Base-by-base conservation (phyloP, 2,329 filamentous ascomycete species). In the Trichoderma simmonsii region DNA sequence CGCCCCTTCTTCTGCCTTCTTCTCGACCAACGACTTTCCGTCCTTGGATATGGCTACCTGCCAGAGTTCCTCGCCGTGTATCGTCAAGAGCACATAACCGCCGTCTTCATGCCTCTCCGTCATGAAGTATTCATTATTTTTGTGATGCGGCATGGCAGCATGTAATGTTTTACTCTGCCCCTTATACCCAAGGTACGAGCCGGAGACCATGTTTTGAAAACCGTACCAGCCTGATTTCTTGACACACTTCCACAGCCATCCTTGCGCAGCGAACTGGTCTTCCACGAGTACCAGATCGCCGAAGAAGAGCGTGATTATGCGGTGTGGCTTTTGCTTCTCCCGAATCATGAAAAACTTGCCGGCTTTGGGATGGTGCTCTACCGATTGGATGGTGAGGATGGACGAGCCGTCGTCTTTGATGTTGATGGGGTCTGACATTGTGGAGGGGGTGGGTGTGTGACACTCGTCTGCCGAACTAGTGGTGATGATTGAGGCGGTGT, bases 161-260 rank as follows among this genome's bases (percentile, higher is more conserved):
- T 26, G 26, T 26, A 26, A 26, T 26, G 3, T 26, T 26, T 26
- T 26, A 5, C 26, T 26, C 26, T 26, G 26, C 4, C 26, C 26
- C 26, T 26, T 26, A 26, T 26, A 26, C 26, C 26, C 26, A 3
- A 72, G 65, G 11, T 72, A 70, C 3, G 30, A n/a, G 15, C 66
- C 66, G 9, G 71, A 72, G 21, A 39, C 71, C 9, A 26, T 28
- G 11, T 72, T 72, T 28, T 21, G 36, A 14, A 72, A 72, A n/a
- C 71, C 71, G 21, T 59, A 72, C 65, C 65, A 72, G 26, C 71
- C 71, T 0, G 4, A 14, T 4, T 34, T 18, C 57, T 70, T 70
- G 48, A 65, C 15, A 4, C 71, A 72, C 8, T 34, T 5, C 71
- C 71, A 72, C 5, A 34, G 32, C 48, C 71, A 72, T 34, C 71